phyloP scores from a whole-genome alignment of 208 protist genomes.

The Histomonas meleagridis region DNA sequence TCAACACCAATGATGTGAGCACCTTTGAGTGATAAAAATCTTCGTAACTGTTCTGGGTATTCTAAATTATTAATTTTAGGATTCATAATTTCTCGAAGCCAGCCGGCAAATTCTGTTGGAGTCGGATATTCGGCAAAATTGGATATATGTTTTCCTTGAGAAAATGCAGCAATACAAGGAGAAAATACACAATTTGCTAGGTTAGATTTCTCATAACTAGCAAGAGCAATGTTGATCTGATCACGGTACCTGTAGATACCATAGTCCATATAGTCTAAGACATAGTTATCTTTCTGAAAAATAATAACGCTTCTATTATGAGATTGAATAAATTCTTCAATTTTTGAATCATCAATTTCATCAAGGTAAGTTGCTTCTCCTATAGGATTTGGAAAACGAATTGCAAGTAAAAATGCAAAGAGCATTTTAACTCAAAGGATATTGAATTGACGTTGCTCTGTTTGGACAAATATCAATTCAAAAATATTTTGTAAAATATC shows the following conservation, averaged over 20 bases:
- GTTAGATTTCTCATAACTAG: not conserved
- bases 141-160: not conserved
- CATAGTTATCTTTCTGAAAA: not conserved
- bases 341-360: not conserved
- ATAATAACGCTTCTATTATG: not conserved
- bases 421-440: no score
- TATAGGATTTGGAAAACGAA: no score
- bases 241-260: not conserved
- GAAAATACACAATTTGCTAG: not conserved
- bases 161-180: not conserved
- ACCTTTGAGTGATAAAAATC: not conserved
- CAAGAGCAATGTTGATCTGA: not conserved
- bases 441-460: no score
- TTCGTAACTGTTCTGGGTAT: not conserved
- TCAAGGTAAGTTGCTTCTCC: no score
- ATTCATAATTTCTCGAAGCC: not conserved
- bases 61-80: not conserved
- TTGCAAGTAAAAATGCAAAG: no score
- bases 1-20: not conserved
- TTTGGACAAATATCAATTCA: no score
- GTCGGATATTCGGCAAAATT: no score
- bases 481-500: no score
- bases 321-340: not conserved
- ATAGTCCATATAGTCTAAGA: not conserved
- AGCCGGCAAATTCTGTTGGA: not conserved